A percentile compares a stretch with the other conserved stretches of the same genome.
phyloP scores from a whole-genome alignment of 768 basidiomycete genomes.

The Asterophora parasitica region DNA sequence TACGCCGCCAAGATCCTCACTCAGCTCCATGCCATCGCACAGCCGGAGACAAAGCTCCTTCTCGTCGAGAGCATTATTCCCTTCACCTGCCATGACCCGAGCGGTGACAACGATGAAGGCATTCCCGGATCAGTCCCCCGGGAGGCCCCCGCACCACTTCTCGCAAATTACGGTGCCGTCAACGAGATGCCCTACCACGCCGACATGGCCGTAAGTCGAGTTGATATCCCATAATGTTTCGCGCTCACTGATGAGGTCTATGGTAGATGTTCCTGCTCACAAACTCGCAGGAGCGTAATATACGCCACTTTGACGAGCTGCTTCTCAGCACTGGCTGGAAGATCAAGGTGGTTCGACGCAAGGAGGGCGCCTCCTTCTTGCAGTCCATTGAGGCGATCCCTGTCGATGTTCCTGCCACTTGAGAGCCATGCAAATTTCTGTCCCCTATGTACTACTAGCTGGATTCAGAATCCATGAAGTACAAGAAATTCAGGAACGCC shows the following conservation, averaged over 20 bases:
- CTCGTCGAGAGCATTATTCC: constrained; percentile 30
- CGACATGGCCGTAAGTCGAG: constrained; percentile 21
- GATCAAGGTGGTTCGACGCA: background rate
- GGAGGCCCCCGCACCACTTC: constrained; percentile 5
- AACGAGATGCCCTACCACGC: constrained; percentile 17
- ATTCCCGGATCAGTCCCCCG: constrained; percentile 4
- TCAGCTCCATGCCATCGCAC: constrained; percentile 25
- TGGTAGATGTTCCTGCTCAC: constrained; percentile 4
- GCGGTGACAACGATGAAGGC: background rate
- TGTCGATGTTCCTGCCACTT: background rate
- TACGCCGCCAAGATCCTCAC: constrained; percentile 22
- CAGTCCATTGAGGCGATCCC: constrained; percentile 3
- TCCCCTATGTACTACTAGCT: too few species aligned
- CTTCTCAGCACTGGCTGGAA: constrained; percentile 2
- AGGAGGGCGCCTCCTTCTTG: constrained; percentile 1
- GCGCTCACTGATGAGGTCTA: background rate
- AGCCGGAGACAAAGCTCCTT: constrained; percentile 24
- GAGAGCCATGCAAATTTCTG: too few species aligned
- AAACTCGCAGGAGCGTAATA: constrained; percentile 8
- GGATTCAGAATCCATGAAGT: too few species aligned
- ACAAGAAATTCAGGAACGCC: too few species aligned
- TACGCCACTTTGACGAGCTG: constrained; percentile 1
- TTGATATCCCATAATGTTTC: background rate
- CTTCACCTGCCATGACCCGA: constrained; percentile 16
- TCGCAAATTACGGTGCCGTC: constrained; percentile 22